Conservation (phyloP, 2,329 filamentous ascomycete genomes). For the Cladosporium sp. region DNA sequence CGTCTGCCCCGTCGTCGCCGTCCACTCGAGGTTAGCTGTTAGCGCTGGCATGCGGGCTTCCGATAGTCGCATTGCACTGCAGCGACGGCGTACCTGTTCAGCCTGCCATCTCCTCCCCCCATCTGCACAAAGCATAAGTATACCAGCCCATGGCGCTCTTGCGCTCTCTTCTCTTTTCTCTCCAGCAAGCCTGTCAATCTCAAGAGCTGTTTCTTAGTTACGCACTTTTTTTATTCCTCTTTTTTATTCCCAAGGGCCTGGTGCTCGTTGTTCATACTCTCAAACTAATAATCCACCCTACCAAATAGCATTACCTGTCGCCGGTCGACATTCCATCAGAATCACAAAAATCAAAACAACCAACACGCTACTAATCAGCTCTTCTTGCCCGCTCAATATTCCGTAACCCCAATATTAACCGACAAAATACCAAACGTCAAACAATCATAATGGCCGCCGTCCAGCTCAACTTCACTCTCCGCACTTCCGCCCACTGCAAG, state of each 20-base stretch:
- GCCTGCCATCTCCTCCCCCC: conserved; percentile 16
- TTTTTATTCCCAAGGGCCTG: conserved; percentile 49
- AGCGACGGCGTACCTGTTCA: conserved; percentile 10
- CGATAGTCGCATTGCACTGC: conserved; percentile 23
- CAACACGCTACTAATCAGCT: conserved; percentile 46
- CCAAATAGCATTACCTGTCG: conserved; percentile 39
- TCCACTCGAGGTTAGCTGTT: conserved; percentile 16
- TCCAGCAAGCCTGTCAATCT: conserved; percentile 55
- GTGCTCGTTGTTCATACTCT: conserved; percentile 39
- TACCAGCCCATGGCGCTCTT: background rate
- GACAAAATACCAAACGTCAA: conserved; percentile 23
- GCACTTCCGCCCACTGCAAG: conserved; percentile 95
- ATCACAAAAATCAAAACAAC: conserved; percentile 26
- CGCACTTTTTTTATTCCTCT: conserved; percentile 42
- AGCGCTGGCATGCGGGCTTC: conserved; percentile 22
- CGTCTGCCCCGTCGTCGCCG: conserved; percentile 4
- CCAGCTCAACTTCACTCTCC: conserved; percentile 93
- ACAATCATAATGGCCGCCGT: conserved; percentile 70
- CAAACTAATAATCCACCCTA: conserved; percentile 26
- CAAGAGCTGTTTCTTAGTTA: conserved; percentile 52
- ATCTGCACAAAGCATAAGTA: conserved; percentile 14
- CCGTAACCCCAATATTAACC: conserved; percentile 27
- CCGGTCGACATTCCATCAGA: conserved; percentile 33
- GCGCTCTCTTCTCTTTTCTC: conserved; percentile 36
- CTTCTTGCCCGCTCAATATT: conserved; percentile 49